Conservation (phyloP, 129 eudicot species). For the Smallanthus sonchifolius region DNA sequence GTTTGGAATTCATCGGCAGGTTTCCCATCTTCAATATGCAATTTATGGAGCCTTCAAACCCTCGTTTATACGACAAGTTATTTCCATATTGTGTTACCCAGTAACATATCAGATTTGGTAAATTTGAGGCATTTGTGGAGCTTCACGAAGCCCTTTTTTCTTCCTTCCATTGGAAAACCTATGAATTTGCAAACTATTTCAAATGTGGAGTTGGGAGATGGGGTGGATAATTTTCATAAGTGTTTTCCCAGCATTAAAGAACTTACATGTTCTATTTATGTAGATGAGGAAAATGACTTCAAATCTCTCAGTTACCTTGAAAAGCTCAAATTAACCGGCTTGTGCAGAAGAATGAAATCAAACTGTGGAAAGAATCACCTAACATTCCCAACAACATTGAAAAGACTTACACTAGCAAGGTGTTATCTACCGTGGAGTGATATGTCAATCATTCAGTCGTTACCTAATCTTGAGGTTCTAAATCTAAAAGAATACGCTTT, state of each 20-base stretch:
- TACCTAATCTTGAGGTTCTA: constrained; percentile 46
- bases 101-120: constrained; percentile 12
- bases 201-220: neutral
- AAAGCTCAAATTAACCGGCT: neutral
- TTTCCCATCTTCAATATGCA: constrained; percentile 7
- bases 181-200: constrained; percentile 8
- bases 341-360: neutral
- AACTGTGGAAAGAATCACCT: neutral
- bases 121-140: neutral
- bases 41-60: constrained; percentile 15
- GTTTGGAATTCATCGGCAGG: neutral
- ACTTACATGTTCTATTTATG: neutral
- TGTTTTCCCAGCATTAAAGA: constrained; percentile 13
- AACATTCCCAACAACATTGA: constrained; percentile 28
- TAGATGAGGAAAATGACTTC: neutral
- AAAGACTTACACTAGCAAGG: constrained; percentile 21
- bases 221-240: neutral
- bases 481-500: constrained; percentile 26
- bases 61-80: neutral
- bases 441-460: constrained; percentile 23
- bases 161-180: neutral
- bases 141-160: neutral
- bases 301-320: neutral
- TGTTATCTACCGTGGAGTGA: constrained; percentile 26
- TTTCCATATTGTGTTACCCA: neutral